Conservation (phyloP, 257 asterid species). For the Handroanthus guayacan region DNA sequence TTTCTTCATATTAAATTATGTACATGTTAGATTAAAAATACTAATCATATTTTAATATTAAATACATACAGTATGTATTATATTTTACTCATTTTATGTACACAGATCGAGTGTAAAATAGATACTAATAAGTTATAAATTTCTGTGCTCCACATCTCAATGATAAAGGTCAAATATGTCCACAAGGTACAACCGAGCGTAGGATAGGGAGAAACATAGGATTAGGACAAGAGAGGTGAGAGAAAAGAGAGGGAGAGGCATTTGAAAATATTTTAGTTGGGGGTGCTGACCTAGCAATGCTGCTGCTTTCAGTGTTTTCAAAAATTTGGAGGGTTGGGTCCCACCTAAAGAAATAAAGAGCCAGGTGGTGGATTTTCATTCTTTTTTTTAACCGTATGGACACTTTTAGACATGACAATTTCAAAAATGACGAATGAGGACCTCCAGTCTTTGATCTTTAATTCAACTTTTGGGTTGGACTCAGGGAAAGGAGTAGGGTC, state of each 20-base stretch:
- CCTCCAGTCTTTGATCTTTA: neutral
- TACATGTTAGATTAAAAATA: too few species aligned
- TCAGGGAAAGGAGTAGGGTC: slow-evolving; percentile 14
- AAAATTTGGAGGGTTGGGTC: slow-evolving; percentile 48
- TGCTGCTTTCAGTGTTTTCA: slow-evolving; percentile 40
- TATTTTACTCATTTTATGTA: too few species aligned
- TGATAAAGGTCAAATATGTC: neutral
- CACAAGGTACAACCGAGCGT: neutral
- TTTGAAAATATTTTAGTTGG: slow-evolving; percentile 55
- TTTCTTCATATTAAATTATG: too few species aligned
- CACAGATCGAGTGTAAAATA: too few species aligned
- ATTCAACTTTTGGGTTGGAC: neutral
- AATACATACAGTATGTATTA: too few species aligned
- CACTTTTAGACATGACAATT: slow-evolving; percentile 34
- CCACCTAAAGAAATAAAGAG: slow-evolving; percentile 44
- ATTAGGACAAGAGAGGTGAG: slow-evolving; percentile 44
- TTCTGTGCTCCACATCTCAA: too few species aligned
- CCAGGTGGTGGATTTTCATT: slow-evolving; percentile 42
- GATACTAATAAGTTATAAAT: too few species aligned
- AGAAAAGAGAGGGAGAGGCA: slow-evolving; percentile 55
- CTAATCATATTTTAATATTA: too few species aligned
- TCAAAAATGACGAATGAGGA: slow-evolving; percentile 41
- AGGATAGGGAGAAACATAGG: slow-evolving; percentile 37
- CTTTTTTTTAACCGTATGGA: slow-evolving; percentile 8
- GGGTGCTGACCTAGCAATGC: slow-evolving; percentile 48